These are phyloP conservation scores for Lignosus rhinocerotis DNA, from an alignment of 1,284 basidiomycete species.

Conservation along the genomic window DNA sequence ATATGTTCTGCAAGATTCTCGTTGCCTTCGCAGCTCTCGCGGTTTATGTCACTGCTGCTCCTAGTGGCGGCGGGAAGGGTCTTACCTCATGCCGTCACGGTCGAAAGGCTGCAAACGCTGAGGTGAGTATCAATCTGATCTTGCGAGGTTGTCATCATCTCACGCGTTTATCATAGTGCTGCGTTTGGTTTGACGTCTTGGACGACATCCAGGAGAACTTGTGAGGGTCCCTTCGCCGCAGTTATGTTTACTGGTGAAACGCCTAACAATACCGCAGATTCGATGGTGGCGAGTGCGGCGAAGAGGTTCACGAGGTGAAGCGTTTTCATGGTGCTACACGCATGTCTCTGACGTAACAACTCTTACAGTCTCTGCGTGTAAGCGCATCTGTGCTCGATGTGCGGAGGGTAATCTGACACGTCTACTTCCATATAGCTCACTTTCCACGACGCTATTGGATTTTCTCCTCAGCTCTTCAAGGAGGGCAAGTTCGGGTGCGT, in stretches of 20 bases:
- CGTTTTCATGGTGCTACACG: no score
- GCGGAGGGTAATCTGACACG: no score
- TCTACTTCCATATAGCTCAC: slow-evolving; percentile 13
- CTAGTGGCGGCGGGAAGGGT: slow-evolving; percentile 10
- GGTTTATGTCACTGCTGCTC: slow-evolving; percentile 6
- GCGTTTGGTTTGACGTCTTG: slow-evolving; percentile 22
- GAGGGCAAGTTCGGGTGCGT: slow-evolving; percentile 25
- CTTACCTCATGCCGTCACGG: slow-evolving; percentile 21
- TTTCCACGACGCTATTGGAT: slow-evolving; percentile 29
- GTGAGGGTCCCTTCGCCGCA: background rate
- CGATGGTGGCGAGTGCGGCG: slow-evolving; percentile 22
- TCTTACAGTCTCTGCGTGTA: slow-evolving; percentile 19
- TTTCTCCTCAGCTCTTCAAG: slow-evolving; percentile 24
- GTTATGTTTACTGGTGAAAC: background rate
- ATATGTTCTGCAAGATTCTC: slow-evolving; percentile 17
- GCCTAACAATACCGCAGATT: slow-evolving; percentile 1
- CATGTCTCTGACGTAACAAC: background rate
- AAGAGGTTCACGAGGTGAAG: slow-evolving; percentile 26
- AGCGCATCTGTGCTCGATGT: background rate
- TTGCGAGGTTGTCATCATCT: background rate
- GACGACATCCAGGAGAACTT: slow-evolving; percentile 20
- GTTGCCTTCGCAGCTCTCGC: slow-evolving; percentile 9
- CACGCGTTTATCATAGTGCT: slow-evolving; percentile 4
- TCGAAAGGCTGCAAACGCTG: slow-evolving; percentile 33
- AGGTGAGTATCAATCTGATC: slow-evolving; percentile 19